phyloP scores from a whole-genome alignment of 2,329 filamentous ascomycete species.

The Simplicillium sp. region DNA sequence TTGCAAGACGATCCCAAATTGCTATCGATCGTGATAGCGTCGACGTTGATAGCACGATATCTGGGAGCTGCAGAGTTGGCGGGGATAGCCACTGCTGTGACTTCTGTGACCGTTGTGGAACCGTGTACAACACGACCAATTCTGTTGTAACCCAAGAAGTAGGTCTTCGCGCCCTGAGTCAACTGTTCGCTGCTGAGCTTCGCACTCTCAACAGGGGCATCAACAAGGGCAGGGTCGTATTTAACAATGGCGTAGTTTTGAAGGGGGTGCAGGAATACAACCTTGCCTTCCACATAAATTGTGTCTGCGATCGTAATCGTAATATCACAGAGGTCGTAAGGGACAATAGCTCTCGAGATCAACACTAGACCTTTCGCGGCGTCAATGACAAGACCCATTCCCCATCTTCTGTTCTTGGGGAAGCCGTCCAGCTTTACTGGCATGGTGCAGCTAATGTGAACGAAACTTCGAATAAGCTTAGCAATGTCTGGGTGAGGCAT shows the following conservation, averaged over 20 bases:
- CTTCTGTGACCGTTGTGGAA: slow-evolving; percentile 91
- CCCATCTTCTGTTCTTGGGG: slow-evolving; percentile 86
- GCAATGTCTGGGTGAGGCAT: slow-evolving; percentile 84
- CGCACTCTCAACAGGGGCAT: slow-evolving; percentile 85
- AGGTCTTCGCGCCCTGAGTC: slow-evolving; percentile 86
- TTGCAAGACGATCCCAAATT: slow-evolving; percentile 85
- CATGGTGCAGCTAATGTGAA: slow-evolving; percentile 86
- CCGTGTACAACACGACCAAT: slow-evolving; percentile 90
- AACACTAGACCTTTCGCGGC: slow-evolving; percentile 92
- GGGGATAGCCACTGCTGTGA: slow-evolving; percentile 93
- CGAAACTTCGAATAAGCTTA: slow-evolving; percentile 88
- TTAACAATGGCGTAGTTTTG: slow-evolving; percentile 96
- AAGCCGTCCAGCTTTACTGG: slow-evolving; percentile 97
- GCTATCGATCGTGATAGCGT: slow-evolving; percentile 95
- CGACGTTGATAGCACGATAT: slow-evolving; percentile 90
- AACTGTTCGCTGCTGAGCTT: slow-evolving; percentile 72
- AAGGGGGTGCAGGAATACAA: slow-evolving; percentile 90
- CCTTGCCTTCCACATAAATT: slow-evolving; percentile 86
- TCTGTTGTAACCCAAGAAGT: slow-evolving; percentile 97
- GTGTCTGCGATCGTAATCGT: slow-evolving; percentile 94
- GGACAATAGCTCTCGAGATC: slow-evolving; percentile 87
- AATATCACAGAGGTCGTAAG: slow-evolving; percentile 94
- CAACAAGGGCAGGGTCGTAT: slow-evolving; percentile 88
- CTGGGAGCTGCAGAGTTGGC: slow-evolving; percentile 85
- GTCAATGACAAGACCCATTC: slow-evolving; percentile 95